Percentiles rank a stretch among this genome's conserved stretches.
Conservation (phyloP, 352 stramenopile genomes). For the Phytophthora pinifolia region DNA sequence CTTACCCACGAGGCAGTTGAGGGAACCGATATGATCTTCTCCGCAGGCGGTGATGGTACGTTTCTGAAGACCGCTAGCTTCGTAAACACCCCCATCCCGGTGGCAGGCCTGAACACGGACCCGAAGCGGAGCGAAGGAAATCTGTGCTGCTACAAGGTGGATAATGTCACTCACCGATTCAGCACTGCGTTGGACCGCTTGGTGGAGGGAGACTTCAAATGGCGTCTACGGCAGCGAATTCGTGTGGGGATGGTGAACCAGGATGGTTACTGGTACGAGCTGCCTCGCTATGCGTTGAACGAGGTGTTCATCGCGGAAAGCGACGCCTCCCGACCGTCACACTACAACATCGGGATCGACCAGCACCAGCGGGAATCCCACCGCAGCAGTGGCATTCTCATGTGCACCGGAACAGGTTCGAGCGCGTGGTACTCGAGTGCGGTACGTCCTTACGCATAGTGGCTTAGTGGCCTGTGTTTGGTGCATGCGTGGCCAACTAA, state of each 20-base stretch:
- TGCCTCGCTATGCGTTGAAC: constrained; percentile 85
- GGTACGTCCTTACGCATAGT: constrained; percentile 44
- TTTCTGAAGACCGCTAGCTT: constrained; percentile 89
- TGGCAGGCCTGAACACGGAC: constrained; percentile 87
- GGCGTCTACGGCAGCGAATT: constrained; percentile 81
- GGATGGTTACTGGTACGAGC: constrained; percentile 86
- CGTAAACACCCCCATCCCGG: constrained; percentile 82
- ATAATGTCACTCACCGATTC: constrained; percentile 78
- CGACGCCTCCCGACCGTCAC: constrained; percentile 79
- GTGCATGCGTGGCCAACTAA: not conserved
- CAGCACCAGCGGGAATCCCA: constrained; percentile 88
- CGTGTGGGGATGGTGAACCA: constrained; percentile 89
- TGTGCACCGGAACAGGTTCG: constrained; percentile 86
- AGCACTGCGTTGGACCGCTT: constrained; percentile 65
- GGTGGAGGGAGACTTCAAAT: constrained; percentile 74
- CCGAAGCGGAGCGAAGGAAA: constrained; percentile 84
- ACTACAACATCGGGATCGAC: constrained; percentile 90
- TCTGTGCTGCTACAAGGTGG: constrained; percentile 85
- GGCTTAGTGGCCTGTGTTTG: not conserved
- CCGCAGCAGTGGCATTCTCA: constrained; percentile 87
- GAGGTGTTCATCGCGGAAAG: constrained; percentile 90
- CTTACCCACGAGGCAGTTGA: constrained; percentile 79
- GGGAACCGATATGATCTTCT: constrained; percentile 86
- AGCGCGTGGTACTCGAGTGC: constrained; percentile 88
- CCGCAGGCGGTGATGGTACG: constrained; percentile 81